These are phyloP conservation scores for Dryas integrifolia DNA, from an alignment of 331 rosid species.

Conservation along the genomic window DNA sequence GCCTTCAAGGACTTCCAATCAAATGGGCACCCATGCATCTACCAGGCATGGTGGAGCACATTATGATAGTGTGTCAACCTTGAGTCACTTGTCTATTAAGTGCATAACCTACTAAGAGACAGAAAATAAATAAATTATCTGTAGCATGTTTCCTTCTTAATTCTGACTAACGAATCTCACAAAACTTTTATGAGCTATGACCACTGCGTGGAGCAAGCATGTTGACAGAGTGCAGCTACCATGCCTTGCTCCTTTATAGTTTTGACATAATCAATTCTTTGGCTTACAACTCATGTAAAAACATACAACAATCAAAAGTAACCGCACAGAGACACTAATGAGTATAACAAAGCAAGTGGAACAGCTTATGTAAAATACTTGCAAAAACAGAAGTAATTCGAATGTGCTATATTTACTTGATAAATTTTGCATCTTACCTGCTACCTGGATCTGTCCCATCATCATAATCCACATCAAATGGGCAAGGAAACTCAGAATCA, in stretches of 20 bases:
- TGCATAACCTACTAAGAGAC: neutral
- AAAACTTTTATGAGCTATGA: neutral
- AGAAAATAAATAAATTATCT: neutral
- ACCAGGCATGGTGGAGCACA: neutral
- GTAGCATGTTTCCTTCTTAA: neutral
- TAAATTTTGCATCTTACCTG: conserved; percentile 53
- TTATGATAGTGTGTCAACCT: neutral
- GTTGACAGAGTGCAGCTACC: conserved; percentile 2
- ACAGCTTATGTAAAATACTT: conserved; percentile 6
- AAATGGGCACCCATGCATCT: neutral
- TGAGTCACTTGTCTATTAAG: neutral
- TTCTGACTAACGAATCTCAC: neutral
- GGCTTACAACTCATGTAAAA: neutral
- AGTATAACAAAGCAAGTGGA: neutral
- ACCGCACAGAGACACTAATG: neutral
- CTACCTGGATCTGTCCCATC: conserved; percentile 65
- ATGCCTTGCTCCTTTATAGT: neutral
- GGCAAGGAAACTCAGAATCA: conserved; percentile 64
- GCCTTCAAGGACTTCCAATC: neutral
- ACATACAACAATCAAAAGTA: neutral
- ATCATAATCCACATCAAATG: conserved; percentile 72
- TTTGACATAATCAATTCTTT: neutral
- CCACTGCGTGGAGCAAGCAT: neutral
- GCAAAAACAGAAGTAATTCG: conserved; percentile 10
- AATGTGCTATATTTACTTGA: conserved; percentile 11